These are phyloP conservation scores for Hygrocybe punicea DNA, from an alignment of 768 basidiomycete genomes.

Conservation along the genomic window DNA sequence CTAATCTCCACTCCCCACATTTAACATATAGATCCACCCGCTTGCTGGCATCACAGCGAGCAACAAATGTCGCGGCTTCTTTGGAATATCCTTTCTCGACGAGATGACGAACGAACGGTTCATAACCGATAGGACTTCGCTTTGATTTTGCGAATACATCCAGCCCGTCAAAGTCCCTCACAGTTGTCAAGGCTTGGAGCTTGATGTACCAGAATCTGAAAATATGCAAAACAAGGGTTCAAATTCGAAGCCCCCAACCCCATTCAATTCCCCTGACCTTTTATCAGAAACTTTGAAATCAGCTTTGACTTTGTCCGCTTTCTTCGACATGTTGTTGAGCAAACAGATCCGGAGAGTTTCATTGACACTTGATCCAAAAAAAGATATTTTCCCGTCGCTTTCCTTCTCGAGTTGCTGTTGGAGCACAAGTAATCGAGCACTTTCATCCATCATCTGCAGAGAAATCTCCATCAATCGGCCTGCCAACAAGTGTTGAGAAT, in stretches of 20 bases:
- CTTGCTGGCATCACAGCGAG: conserved; percentile 78
- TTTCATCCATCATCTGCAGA: conserved; percentile 88
- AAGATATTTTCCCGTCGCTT: conserved; percentile 66
- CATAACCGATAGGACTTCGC: conserved; percentile 93
- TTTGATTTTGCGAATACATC: conserved; percentile 84
- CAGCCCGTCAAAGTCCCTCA: conserved; percentile 80
- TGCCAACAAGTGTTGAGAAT: too few relatives aligned
- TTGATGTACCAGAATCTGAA: conserved; percentile 92
- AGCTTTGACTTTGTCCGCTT: conserved; percentile 81
- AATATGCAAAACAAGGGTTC: too few relatives aligned
- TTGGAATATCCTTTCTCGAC: conserved; percentile 68
- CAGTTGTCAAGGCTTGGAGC: conserved; percentile 73
- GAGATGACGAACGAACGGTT: conserved; percentile 80
- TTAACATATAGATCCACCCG: conserved; percentile 84
- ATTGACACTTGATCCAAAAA: conserved; percentile 83
- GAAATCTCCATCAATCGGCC: background rate
- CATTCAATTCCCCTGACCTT: conserved; percentile 47
- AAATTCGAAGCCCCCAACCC: background rate
- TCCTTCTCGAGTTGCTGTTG: conserved; percentile 92
- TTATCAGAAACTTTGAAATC: conserved; percentile 97
- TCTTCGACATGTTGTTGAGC: conserved; percentile 74
- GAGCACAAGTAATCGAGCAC: conserved; percentile 61
- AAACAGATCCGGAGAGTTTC: conserved; percentile 81
- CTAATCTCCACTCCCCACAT: conserved; percentile 87
- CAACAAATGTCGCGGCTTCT: conserved; percentile 75